Evolutionary conservation across 257 asterid species (phyloP).

Genomic region (Primulina eburnea): DNA sequence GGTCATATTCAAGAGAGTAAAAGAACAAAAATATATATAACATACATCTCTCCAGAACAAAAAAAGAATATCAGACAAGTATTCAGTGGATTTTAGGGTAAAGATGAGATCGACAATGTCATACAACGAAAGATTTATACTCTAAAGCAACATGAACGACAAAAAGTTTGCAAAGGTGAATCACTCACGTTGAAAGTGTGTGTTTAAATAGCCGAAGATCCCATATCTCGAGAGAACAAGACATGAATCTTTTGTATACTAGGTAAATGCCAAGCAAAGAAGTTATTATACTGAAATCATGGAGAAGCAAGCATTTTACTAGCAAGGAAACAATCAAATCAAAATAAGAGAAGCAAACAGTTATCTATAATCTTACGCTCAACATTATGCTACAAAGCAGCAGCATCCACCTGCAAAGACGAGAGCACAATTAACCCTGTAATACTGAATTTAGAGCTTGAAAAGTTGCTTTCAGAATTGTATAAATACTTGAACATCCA

Average conservation of each 20-base stretch:
- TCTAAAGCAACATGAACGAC: conserved; percentile 19
- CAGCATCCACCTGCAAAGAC: conserved; percentile 77
- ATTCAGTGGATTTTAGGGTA: not conserved
- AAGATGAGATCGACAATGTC: not conserved
- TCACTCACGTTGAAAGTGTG: conserved; percentile 75
- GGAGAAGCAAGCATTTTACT: conserved; percentile 8
- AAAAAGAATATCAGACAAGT: no score
- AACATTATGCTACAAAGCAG: conserved; percentile 69
- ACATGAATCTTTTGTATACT: conserved; percentile 63
- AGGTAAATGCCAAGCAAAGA: conserved; percentile 20
- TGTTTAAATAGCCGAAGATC: conserved; percentile 76
- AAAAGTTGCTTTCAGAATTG: conserved; percentile 9
- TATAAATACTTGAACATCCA: conserved; percentile 3
- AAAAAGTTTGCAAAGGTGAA: conserved; percentile 21
- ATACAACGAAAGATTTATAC: not conserved
- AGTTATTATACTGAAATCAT: conserved; percentile 15
- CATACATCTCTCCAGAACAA: no score
- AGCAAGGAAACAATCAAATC: conserved; percentile 17
- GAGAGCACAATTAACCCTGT: conserved; percentile 23
- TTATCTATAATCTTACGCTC: conserved; percentile 48
- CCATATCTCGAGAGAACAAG: conserved; percentile 70
- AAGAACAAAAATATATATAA: no score
- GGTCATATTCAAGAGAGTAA: no score
- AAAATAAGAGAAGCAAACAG: conserved; percentile 10
- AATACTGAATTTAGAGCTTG: conserved; percentile 14